phyloP scores from a whole-genome alignment of 2,329 filamentous ascomycete species.

The Neobulgaria alba region DNA sequence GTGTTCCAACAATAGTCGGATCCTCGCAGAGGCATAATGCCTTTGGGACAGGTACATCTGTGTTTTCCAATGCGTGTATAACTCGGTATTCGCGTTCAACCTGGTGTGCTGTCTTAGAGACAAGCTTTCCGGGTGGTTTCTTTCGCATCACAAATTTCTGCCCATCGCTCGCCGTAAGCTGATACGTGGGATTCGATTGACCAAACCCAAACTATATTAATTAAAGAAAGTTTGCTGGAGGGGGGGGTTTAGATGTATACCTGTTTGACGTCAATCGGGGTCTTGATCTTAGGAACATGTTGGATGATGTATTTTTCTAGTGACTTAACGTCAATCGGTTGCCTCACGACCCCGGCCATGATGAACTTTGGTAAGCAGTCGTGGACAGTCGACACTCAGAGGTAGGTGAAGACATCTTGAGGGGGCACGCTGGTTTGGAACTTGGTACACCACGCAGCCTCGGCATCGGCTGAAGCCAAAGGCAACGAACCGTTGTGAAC shows the following conservation, averaged over 20 bases:
- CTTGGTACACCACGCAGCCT: no score
- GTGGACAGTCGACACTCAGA: neutral
- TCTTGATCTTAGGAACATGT: conserved; percentile 75
- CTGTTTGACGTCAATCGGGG: conserved; percentile 83
- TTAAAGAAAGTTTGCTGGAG: conserved; percentile 2
- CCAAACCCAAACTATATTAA: conserved; percentile 77
- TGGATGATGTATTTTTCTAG: conserved; percentile 70
- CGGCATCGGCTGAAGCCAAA: neutral
- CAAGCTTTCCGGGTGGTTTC: conserved; percentile 89
- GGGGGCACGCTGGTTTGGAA: no score
- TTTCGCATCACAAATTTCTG: conserved; percentile 84
- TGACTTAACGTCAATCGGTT: conserved; percentile 76
- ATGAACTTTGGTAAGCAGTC: neutral
- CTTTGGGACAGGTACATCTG: conserved; percentile 78
- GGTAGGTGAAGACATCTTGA: neutral
- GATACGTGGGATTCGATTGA: conserved; percentile 96
- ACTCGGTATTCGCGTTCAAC: conserved; percentile 94
- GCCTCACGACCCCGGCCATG: conserved; percentile 83
- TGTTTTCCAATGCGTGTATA: conserved; percentile 70
- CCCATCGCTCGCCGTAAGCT: conserved; percentile 65
- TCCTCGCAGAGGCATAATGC: conserved; percentile 84
- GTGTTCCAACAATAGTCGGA: conserved; percentile 67
- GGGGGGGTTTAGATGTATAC: conserved; percentile 37
- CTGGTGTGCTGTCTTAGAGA: conserved; percentile 90
- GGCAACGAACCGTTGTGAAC: no score